Conservation (phyloP, 768 basidiomycete species). For the Boletus vermiculosoides region DNA sequence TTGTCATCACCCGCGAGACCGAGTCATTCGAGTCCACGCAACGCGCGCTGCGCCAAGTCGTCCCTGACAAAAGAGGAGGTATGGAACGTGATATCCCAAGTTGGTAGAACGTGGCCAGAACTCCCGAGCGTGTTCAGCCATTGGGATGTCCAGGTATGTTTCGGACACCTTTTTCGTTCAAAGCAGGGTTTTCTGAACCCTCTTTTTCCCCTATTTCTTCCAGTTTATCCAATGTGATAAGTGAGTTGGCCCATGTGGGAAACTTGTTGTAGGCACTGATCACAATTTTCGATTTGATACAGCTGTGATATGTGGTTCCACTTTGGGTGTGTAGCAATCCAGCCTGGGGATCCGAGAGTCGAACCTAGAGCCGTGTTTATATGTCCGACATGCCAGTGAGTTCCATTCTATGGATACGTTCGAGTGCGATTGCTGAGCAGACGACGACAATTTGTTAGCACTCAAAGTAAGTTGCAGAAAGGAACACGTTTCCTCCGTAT, state of each 20-base stretch:
- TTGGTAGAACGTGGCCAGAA: constrained; percentile 15
- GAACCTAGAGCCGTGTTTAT: constrained; percentile 31
- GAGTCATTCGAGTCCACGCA: neutral
- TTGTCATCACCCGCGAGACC: neutral
- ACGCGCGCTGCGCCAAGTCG: neutral
- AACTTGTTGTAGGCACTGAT: neutral
- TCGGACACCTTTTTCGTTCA: neutral
- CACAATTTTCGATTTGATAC: neutral
- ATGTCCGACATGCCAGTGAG: constrained; percentile 45
- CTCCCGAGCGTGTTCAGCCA: constrained; percentile 8
- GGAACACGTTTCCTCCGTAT: neutral
- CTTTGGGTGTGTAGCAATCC: constrained; percentile 48
- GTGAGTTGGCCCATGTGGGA: constrained; percentile 19
- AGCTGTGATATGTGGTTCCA: constrained; percentile 52
- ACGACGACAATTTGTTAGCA: constrained; percentile 1
- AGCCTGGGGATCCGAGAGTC: constrained; percentile 37
- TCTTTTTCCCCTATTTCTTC: neutral
- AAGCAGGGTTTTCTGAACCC: neutral
- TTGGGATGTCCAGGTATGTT: constrained; percentile 26
- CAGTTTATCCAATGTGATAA: constrained; percentile 38
- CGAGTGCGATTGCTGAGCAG: neutral
- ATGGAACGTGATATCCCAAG: neutral
- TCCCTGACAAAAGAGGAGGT: constrained; percentile 1
- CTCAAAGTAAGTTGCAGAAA: constrained; percentile 3
- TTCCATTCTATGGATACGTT: neutral